Percentiles rank a stretch among this genome's conserved stretches.
Conservation (phyloP, 2,329 filamentous ascomycete genomes). For the Pestalotiopsis sp. region DNA sequence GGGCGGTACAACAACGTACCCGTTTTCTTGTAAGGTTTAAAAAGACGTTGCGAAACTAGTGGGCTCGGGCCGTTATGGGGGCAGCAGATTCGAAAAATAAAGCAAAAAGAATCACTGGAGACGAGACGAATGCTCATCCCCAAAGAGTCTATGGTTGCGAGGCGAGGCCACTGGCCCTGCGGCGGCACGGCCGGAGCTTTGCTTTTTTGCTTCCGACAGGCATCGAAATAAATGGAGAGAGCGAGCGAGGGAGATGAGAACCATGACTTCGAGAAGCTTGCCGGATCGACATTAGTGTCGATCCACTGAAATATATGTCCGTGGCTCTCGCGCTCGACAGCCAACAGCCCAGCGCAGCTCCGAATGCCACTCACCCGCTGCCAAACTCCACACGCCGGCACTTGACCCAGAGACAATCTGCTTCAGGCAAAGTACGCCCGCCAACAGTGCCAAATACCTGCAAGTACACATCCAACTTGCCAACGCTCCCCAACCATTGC, state of each 20-base stretch:
- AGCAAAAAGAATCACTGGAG: not conserved
- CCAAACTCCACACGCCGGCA: conserved; percentile 2
- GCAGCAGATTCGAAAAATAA: not conserved
- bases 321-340: conserved; percentile 1
- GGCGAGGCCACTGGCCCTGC: not conserved
- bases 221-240: not conserved
- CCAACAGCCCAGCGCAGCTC: not conserved
- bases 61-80: not conserved
- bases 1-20: not conserved
- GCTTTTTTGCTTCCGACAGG: not conserved
- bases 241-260: not conserved
- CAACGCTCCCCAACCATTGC: not conserved
- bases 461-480: too few relatives aligned
- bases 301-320: not conserved
- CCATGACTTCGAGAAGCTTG: conserved; percentile 2
- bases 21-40: not conserved
- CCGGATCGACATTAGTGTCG: conserved; percentile 4
- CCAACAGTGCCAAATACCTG: not conserved
- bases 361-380: not conserved
- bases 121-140: not conserved
- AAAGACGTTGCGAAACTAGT: not conserved
- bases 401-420: not conserved
- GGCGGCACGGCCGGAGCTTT: not conserved
- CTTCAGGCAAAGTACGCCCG: not conserved
- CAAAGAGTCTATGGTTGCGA: not conserved